Evolutionary conservation across 257 asterid species (phyloP).

Genomic region (Thymus mandschuricus): DNA sequence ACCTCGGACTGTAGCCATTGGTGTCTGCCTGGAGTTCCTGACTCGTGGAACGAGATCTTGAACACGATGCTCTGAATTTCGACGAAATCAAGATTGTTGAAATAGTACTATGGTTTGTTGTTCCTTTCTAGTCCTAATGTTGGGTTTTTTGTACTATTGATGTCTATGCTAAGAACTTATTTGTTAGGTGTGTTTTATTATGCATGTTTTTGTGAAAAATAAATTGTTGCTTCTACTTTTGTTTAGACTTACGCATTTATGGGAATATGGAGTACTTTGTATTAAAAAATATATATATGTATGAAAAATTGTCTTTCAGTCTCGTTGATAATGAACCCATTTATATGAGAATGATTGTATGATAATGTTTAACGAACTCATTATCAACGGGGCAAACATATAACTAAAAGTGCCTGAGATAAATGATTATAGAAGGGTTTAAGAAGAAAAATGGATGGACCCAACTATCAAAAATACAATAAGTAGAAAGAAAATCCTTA

Average conservation of each 20-base stretch:
- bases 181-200: background rate
- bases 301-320: background rate
- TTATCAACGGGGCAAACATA: too few species aligned
- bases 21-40: conserved; percentile 96
- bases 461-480: background rate
- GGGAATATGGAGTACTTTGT: too few species aligned
- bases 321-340: too few species aligned
- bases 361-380: too few species aligned
- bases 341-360: too few species aligned
- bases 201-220: background rate
- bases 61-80: conserved; percentile 50
- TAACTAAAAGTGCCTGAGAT: background rate
- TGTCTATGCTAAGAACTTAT: conserved; percentile 9
- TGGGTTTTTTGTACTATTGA: background rate
- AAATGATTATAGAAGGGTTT: background rate
- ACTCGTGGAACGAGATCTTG: conserved; percentile 76
- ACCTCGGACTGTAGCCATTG: conserved; percentile 84
- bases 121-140: background rate
- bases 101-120: background rate
- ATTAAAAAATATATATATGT: too few species aligned
- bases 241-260: background rate
- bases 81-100: background rate
- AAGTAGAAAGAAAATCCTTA: background rate
- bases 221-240: background rate
- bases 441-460: too few species aligned